Evolutionary conservation across 768 basidiomycete genomes (phyloP).

Genomic region (Daedaleopsis sinensis): DNA sequence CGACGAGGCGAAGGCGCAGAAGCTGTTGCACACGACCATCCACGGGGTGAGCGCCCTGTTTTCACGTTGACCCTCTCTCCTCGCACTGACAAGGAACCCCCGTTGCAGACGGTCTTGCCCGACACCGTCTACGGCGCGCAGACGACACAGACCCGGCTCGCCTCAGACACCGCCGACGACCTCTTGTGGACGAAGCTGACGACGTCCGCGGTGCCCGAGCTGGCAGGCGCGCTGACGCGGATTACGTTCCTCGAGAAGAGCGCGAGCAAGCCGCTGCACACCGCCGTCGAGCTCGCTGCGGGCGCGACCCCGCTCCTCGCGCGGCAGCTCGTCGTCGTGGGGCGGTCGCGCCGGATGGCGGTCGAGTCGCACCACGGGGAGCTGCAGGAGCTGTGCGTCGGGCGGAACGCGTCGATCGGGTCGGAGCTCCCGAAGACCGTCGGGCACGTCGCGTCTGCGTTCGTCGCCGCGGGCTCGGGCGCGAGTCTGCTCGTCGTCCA

Average conservation of each 20-base stretch:
- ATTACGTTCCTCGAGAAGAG: conserved; percentile 60
- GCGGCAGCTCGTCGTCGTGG: conserved; percentile 57
- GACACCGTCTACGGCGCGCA: conserved; percentile 75
- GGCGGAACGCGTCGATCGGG: conserved; percentile 45
- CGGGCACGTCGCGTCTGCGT: conserved; percentile 73
- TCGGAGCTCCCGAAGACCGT: conserved; percentile 70
- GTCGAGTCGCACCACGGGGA: conserved; percentile 63
- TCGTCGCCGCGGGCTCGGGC: conserved; percentile 55
- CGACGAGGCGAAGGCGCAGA: conserved; percentile 29
- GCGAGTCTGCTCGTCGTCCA: conserved; percentile 62
- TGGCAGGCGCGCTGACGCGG: conserved; percentile 54
- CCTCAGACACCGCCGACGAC: conserved; percentile 83
- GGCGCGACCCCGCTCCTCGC: conserved; percentile 24
- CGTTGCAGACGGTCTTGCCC: conserved; percentile 46
- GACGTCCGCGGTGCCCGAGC: conserved; percentile 24
- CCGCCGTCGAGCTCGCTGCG: conserved; percentile 47
- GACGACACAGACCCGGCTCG: conserved; percentile 66
- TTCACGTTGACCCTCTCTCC: not conserved
- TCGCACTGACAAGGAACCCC: not conserved
- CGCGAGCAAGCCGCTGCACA: conserved; percentile 58
- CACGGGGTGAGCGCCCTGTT: conserved; percentile 35
- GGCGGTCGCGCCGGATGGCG: conserved; percentile 75
- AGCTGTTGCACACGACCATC: conserved; percentile 15
- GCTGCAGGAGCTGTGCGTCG: conserved; percentile 49
- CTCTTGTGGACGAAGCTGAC: conserved; percentile 73